These are phyloP conservation scores for Tricholoma saponaceum DNA, from an alignment of 768 basidiomycete species.

Conservation along the genomic window DNA sequence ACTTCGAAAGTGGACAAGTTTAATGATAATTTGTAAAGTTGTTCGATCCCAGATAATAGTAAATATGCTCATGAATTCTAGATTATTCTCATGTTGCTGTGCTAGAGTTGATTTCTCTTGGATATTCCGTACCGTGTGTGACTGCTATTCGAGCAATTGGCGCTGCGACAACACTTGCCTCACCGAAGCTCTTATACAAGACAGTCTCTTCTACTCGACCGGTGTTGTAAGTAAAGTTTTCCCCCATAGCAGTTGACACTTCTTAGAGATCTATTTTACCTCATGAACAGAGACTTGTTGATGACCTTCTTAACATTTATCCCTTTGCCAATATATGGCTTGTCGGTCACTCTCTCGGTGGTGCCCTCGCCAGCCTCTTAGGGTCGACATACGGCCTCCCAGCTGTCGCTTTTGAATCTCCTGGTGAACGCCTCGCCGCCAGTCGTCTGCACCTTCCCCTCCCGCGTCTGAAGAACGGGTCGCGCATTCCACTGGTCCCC, in stretches of 20 bases:
- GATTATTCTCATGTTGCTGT: constrained; percentile 89
- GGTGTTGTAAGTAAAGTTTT: constrained; percentile 60
- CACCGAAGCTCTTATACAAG: constrained; percentile 77
- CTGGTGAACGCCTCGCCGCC: constrained; percentile 71
- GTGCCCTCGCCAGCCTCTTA: constrained; percentile 82
- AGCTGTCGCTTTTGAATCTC: constrained; percentile 87
- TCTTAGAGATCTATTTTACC: too few species aligned
- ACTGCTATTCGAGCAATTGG: constrained; percentile 71
- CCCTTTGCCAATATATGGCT: constrained; percentile 87
- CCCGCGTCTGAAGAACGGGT: constrained; percentile 38
- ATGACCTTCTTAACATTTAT: constrained; percentile 81
- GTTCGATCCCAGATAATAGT: neutral
- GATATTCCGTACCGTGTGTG: constrained; percentile 81
- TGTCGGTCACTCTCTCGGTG: constrained; percentile 88
- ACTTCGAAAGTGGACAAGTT: constrained; percentile 91
- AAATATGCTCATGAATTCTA: constrained; percentile 7
- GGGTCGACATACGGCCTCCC: constrained; percentile 90
- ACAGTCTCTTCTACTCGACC: constrained; percentile 88
- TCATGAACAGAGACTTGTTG: constrained; percentile 69
- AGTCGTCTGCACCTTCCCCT: constrained; percentile 82
- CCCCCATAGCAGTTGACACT: neutral
- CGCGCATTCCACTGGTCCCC: constrained; percentile 29
- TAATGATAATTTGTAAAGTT: constrained; percentile 71
- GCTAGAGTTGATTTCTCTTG: constrained; percentile 86
- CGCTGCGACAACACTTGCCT: constrained; percentile 81